These are phyloP conservation scores for Pascua sp. DNA, from an alignment of 1,284 basidiomycete species.

Conservation along the genomic window DNA sequence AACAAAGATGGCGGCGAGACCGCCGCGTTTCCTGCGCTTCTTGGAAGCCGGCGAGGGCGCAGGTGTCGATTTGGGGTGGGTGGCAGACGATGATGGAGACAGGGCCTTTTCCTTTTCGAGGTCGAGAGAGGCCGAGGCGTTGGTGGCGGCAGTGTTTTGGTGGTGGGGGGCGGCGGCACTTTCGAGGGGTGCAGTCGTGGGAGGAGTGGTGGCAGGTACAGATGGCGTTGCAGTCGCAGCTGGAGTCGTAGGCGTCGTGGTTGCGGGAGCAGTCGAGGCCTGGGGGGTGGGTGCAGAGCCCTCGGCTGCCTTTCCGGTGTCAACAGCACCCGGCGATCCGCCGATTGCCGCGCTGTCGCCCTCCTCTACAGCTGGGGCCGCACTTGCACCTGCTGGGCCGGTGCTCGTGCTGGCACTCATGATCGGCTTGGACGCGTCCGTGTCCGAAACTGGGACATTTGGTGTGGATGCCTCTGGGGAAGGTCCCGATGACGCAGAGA, in stretches of 20 bases:
- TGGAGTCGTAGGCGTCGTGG: background rate
- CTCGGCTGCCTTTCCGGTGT: no score
- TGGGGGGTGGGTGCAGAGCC: background rate
- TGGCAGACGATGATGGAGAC: slow-evolving; percentile 1
- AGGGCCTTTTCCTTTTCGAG: background rate
- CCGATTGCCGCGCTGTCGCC: no score
- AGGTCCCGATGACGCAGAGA: no score
- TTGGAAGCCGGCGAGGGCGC: slow-evolving; percentile 13
- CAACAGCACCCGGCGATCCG: no score
- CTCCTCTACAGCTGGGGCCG: background rate
- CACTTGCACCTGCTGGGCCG: background rate
- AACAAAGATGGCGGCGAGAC: slow-evolving; percentile 36
- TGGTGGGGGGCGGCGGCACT: background rate
- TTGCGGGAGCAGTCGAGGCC: background rate
- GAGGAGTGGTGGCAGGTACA: background rate
- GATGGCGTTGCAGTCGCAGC: background rate
- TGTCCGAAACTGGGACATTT: no score
- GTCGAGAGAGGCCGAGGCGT: background rate
- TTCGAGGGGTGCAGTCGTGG: background rate
- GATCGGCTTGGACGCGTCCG: background rate
- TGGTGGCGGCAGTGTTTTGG: background rate
- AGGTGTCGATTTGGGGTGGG: background rate
- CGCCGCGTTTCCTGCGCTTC: slow-evolving; percentile 42
- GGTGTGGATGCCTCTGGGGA: no score
- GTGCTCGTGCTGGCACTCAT: background rate